phyloP scores from a whole-genome alignment of 2,329 filamentous ascomycete species.

The Colletotrichum navitas region DNA sequence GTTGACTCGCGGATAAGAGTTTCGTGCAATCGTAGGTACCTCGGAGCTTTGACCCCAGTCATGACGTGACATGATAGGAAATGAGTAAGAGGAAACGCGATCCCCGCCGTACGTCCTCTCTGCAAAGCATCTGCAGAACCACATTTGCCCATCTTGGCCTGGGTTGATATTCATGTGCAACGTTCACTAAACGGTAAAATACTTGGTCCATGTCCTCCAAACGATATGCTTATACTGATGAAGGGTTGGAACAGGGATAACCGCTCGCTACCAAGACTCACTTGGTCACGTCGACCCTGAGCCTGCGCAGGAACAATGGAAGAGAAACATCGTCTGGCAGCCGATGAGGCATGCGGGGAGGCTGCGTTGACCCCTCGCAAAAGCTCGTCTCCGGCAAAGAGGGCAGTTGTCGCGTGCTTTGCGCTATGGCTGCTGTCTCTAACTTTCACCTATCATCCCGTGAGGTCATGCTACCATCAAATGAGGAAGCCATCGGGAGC shows the following conservation, averaged over 20 bases:
- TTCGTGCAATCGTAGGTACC: constrained; percentile 22
- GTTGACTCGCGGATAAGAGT: constrained; percentile 30
- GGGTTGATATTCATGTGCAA: neutral
- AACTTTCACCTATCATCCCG: constrained; percentile 17
- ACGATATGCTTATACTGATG: neutral
- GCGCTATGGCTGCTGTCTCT: constrained; percentile 37
- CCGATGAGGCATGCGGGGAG: constrained; percentile 24
- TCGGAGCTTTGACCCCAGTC: constrained; percentile 36
- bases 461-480: constrained; percentile 40
- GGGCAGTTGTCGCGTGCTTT: constrained; percentile 35
- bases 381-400: constrained; percentile 25
- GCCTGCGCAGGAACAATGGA: constrained; percentile 7
- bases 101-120: neutral
- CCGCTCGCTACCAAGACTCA: neutral
- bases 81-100: constrained; percentile 8
- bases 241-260: neutral
- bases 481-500: constrained; percentile 44
- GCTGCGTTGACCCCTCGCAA: constrained; percentile 1
- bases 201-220: neutral
- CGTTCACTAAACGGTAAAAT: neutral
- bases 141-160: neutral
- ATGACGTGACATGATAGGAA: constrained; percentile 27
- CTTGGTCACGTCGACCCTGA: neutral
- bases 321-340: constrained; percentile 17
- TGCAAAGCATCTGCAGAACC: neutral